Percentiles rank a stretch among this genome's conserved stretches.
These are phyloP conservation scores for Apiotrichum mycotoxinovorans DNA, from an alignment of 1,284 basidiomycete species.

Conservation along the genomic window DNA sequence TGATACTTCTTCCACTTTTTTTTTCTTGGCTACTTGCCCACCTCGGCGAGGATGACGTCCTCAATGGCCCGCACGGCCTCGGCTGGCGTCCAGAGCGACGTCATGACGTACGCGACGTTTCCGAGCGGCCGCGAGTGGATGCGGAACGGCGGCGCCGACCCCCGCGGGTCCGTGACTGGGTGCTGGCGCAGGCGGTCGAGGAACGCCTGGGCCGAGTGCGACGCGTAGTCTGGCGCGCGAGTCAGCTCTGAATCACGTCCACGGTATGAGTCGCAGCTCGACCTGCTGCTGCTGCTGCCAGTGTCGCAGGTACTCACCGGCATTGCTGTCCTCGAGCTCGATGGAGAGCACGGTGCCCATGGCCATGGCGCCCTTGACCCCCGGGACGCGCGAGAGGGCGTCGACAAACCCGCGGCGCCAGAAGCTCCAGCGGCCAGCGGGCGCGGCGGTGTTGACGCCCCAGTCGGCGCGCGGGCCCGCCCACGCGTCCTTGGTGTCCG, in stretches of 20 bases:
- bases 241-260: too few relatives aligned
- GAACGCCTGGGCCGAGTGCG: conserved; percentile 63
- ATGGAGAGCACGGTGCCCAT: conserved; percentile 84
- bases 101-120: conserved; percentile 92
- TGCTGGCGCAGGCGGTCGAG: conserved; percentile 50
- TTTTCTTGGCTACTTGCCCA: not conserved
- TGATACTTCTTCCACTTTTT: not conserved
- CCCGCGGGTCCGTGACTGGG: conserved; percentile 17
- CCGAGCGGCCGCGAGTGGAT: conserved; percentile 88
- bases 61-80: conserved; percentile 45
- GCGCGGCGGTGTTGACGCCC: conserved; percentile 57
- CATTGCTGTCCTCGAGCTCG: conserved; percentile 62
- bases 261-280: too few relatives aligned
- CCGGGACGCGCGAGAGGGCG: conserved; percentile 58
- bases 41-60: conserved; percentile 27
- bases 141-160: conserved; percentile 54
- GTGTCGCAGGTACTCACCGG: too few relatives aligned
- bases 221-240: conserved; percentile 62
- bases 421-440: conserved; percentile 69
- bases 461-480: conserved; percentile 55
- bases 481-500: conserved; percentile 59
- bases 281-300: not conserved
- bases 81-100: conserved; percentile 59
- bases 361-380: conserved; percentile 74
- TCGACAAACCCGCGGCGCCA: conserved; percentile 76